phyloP scores from a whole-genome alignment of 176 grass and related monocot species.

The Melocanna baccifera region DNA sequence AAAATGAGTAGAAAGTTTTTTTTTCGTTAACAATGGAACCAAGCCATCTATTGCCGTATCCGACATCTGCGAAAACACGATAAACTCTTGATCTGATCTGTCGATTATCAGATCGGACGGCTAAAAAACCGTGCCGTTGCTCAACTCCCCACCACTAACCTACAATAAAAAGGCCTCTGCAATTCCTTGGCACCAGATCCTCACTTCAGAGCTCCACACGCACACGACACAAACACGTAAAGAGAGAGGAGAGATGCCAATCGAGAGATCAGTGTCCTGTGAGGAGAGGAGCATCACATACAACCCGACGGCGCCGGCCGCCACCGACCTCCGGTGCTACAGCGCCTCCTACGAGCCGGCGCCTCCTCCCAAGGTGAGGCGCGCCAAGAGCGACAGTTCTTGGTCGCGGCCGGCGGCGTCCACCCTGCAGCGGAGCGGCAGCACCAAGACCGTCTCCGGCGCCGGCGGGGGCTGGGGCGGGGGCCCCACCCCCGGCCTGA shows the following conservation, averaged over 20 bases:
- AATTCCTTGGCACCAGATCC: not conserved
- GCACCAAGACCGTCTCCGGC: constrained; percentile 21
- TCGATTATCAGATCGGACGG: not conserved
- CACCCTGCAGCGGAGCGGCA: constrained; percentile 29
- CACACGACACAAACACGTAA: not conserved
- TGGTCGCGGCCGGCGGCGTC: not conserved
- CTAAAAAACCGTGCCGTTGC: not conserved
- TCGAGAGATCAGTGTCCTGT: constrained; percentile 56
- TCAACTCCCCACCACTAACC: not conserved
- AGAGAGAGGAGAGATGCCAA: constrained; percentile 16
- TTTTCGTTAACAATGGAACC: not conserved
- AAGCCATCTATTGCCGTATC: not conserved
- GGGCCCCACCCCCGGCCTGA: constrained; percentile 21
- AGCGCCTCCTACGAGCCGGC: constrained; percentile 45
- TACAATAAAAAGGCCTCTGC: not conserved
- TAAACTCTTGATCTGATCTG: not conserved
- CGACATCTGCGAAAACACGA: not conserved
- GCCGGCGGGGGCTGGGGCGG: not conserved
- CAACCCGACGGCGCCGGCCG: not conserved
- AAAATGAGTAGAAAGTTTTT: not conserved
- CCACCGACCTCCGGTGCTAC: constrained; percentile 46
- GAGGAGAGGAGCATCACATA: constrained; percentile 14
- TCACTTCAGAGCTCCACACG: not conserved
- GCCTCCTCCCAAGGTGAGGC: constrained; percentile 5
- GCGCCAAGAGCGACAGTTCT: constrained; percentile 25